Evolutionary conservation across 345 rosid species (phyloP).

Genomic region (Eucalyptus camaldulensis): DNA sequence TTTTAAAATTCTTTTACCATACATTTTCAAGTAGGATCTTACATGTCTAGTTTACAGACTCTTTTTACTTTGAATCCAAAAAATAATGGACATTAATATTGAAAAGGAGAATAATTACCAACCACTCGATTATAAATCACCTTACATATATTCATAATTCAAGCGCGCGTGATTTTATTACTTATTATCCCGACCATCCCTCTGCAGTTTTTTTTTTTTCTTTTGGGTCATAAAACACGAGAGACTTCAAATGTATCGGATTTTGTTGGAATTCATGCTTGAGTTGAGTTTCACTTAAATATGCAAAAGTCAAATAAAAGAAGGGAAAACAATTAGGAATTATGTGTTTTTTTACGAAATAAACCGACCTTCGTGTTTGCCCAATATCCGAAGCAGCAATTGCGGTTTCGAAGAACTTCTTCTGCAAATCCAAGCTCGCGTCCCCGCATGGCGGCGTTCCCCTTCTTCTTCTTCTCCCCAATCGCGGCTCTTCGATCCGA

Average conservation of each 20-base stretch:
- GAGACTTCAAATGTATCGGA: neutral
- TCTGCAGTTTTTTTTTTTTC: neutral
- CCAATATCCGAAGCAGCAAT: neutral
- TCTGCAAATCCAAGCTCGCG: neutral
- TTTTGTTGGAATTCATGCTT: neutral
- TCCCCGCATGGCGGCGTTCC: neutral
- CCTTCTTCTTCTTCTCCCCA: neutral
- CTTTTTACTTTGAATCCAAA: neutral
- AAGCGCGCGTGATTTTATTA: neutral
- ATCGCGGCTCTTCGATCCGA: neutral
- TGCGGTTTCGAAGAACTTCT: neutral
- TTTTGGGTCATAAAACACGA: neutral
- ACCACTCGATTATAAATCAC: neutral
- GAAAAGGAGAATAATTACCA: neutral
- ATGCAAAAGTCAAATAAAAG: neutral
- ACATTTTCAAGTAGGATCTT: neutral
- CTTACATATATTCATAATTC: neutral
- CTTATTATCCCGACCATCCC: neutral
- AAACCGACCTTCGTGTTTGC: neutral
- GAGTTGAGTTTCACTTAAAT: neutral
- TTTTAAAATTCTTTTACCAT: neutral
- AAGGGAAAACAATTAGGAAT: neutral
- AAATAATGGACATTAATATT: neutral
- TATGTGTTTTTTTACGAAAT: neutral
- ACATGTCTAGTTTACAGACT: neutral